Evolutionary conservation across 257 asterid genomes (phyloP).

Genomic region (Solanum pinnatisectum): DNA sequence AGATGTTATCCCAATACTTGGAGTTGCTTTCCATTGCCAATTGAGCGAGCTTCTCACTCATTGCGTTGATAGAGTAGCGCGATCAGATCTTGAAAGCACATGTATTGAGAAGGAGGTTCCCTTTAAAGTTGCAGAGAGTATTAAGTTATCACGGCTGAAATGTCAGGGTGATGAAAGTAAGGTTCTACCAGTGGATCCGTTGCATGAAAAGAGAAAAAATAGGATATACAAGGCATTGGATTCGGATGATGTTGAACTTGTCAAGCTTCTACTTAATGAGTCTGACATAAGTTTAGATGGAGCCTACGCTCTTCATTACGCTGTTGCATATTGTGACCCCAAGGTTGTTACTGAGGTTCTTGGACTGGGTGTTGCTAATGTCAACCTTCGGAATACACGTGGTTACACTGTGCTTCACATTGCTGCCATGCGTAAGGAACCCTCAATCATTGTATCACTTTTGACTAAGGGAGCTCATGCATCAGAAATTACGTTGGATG

Average conservation of each 20-base stretch:
- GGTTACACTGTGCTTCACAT: constrained; percentile 55
- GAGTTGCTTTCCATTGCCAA: constrained; percentile 46
- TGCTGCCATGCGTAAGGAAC: constrained; percentile 67
- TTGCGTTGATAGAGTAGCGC: constrained; percentile 44
- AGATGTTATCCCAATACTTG: constrained; percentile 50
- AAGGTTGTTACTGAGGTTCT: constrained; percentile 62
- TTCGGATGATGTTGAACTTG: constrained; percentile 65
- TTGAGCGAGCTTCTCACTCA: constrained; percentile 36
- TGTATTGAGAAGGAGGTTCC: constrained; percentile 51
- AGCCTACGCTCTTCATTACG: constrained; percentile 63
- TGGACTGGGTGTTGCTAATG: constrained; percentile 45
- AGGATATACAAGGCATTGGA: constrained; percentile 61
- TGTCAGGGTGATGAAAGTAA: constrained; percentile 18
- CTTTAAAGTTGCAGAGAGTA: constrained; percentile 24
- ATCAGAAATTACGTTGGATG: constrained; percentile 38
- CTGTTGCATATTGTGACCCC: constrained; percentile 63
- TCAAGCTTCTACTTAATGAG: constrained; percentile 49
- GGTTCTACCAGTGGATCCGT: constrained; percentile 10
- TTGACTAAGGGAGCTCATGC: constrained; percentile 52
- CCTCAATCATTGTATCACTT: constrained; percentile 57
- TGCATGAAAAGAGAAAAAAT: constrained; percentile 40
- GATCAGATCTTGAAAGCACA: constrained; percentile 39
- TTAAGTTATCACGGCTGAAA: constrained; percentile 21
- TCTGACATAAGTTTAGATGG: constrained; percentile 56
- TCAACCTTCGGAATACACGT: constrained; percentile 36